A percentile compares a stretch with the other conserved stretches of the same genome.
Evolutionary conservation across 768 basidiomycete genomes (phyloP).

Genomic region (Rhodotorula sphaerocarpa): DNA sequence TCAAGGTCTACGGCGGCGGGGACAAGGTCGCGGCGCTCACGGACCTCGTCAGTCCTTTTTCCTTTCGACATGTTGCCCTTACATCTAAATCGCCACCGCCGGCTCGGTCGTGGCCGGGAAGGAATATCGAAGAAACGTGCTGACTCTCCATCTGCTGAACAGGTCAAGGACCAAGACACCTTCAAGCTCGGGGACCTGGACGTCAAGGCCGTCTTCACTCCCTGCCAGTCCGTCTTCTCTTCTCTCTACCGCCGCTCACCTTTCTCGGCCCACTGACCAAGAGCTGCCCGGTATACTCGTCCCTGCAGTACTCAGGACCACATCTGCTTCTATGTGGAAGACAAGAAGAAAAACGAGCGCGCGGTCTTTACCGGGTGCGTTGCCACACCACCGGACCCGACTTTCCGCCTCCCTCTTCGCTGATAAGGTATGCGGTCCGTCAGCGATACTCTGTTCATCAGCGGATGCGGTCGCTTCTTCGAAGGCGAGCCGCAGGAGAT

Average conservation of each 20-base stretch:
- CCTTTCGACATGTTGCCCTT: background rate
- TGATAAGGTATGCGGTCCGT: too few species aligned
- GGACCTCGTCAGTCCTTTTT: constrained; percentile 39
- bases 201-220: constrained; percentile 40
- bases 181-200: constrained; percentile 56
- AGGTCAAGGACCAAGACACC: constrained; percentile 67
- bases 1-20: constrained; percentile 74
- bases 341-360: constrained; percentile 52
- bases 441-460: constrained; percentile 49
- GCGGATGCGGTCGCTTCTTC: constrained; percentile 83
- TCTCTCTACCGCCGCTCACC: background rate
- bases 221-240: constrained; percentile 24
- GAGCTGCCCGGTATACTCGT: constrained; percentile 45
- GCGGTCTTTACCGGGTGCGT: constrained; percentile 77
- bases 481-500: constrained; percentile 60
- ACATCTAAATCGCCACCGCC: background rate
- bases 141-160: background rate
- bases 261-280: constrained; percentile 57
- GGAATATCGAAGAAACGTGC: background rate
- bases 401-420: too few species aligned
- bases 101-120: too few species aligned
- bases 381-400: too few species aligned
- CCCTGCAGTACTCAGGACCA: constrained; percentile 96
- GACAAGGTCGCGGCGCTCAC: constrained; percentile 59
- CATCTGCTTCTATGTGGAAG: constrained; percentile 76